Percentiles rank a stretch among this genome's conserved stretches.
These are phyloP conservation scores for Spinacia oleracea DNA, from an alignment of 179 eudicot species.

Conservation along the genomic window DNA sequence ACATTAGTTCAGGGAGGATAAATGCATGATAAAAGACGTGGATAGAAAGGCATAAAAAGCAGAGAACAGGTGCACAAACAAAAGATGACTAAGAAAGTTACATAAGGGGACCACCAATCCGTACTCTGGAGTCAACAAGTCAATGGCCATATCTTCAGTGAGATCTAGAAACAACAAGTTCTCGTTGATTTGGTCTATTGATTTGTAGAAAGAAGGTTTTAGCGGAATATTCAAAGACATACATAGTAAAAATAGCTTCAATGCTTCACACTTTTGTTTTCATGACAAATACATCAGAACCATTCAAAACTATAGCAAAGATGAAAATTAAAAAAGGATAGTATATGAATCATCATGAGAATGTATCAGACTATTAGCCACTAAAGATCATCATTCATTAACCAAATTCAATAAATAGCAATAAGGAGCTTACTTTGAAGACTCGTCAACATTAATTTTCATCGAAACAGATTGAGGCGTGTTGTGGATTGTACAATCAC, in stretches of 20 bases:
- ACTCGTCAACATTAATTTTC: conserved; percentile 34
- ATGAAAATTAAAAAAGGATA: not conserved
- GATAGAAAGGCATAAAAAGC: not conserved
- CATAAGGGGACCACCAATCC: not conserved
- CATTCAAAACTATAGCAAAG: not conserved
- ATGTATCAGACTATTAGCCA: not conserved
- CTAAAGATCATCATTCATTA: conserved; percentile 1
- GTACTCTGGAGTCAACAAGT: not conserved
- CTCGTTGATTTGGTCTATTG: not conserved
- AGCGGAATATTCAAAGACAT: not conserved
- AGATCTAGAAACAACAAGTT: not conserved
- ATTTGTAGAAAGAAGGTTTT: not conserved
- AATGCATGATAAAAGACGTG: not conserved
- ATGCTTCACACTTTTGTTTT: not conserved
- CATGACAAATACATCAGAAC: not conserved
- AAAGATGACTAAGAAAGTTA: not conserved
- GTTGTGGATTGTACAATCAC: conserved; percentile 44
- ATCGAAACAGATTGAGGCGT: conserved; percentile 37
- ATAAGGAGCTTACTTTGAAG: conserved; percentile 42
- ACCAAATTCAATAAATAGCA: not conserved
- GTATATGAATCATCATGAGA: not conserved
- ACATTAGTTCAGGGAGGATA: not conserved
- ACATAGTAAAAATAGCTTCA: not conserved
- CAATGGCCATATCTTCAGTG: not conserved
- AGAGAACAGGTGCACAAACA: not conserved